Evolutionary conservation across 2,329 filamentous ascomycete species (phyloP), one percentile per base, ranked within the genome.

Genomic region (Colletotrichum melonis): DNA sequence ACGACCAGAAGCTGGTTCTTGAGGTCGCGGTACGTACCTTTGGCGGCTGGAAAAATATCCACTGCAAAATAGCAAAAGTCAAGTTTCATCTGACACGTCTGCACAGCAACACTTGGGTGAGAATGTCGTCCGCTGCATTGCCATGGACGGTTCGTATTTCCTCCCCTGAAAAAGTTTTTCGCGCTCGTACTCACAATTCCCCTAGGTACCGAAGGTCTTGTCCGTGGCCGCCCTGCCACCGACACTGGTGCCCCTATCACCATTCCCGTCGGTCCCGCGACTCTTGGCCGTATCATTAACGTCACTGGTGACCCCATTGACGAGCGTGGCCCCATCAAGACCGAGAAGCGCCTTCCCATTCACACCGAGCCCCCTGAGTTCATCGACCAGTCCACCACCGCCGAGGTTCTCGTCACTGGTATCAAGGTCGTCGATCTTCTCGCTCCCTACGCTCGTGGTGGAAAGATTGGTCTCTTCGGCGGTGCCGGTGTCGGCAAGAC

Each of bases 401-500:
- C 97, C 81, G 97, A 99, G 90, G 92, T 99, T 87, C 92, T 99
- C 80, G 94, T 97, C 82, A 99, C 97, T 80, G 97, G 97, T 93
- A 99, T 99, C 92, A 99, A 99, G 94, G 97, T 99, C 86, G 97
- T 99, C 88, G 97, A 99, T 87, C 92, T 99, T 79, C 92, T 99
- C 83, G 97, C 97, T 82, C 97, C 97, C 82, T 99, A 99, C 88
- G 97, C 97, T 86, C 97, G 97, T 97, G 97, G 97, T 95, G 97
- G 97, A 92, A 99, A 99, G 94, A 99, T 99, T 92, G 97, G 97
- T 94, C 95, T 99, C 81, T 99, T 99, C 90, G 97, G 97, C 89
- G 97, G 97, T 96, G 97, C 97, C 82, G 97, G 97, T 97, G 97
- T 99, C 91, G 97, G 97, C 88, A 99, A 99, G 94, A 99, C 97